phyloP scores from a whole-genome alignment of 2,329 filamentous ascomycete species.

The Tolypocladium sp. region DNA sequence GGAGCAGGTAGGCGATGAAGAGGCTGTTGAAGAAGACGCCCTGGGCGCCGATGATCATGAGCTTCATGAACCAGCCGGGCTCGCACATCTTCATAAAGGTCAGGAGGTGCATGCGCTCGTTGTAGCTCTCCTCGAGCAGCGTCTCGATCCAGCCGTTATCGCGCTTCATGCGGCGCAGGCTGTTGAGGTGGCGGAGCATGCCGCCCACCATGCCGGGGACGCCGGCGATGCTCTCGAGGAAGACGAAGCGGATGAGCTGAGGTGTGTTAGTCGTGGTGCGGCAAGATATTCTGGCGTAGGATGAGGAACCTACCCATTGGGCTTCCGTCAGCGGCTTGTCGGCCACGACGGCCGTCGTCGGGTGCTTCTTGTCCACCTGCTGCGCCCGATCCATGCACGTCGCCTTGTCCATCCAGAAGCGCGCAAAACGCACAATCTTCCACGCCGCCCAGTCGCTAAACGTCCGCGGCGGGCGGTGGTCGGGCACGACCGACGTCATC shows the following conservation, averaged over 20 bases:
- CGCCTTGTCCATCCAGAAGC: constrained; percentile 72
- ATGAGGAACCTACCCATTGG: constrained; percentile 54
- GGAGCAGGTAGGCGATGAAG: constrained; percentile 81
- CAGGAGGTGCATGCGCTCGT: constrained; percentile 87
- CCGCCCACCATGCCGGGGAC: constrained; percentile 96
- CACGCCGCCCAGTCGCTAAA: constrained; percentile 74
- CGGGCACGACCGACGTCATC: constrained; percentile 65
- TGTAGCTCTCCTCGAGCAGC: constrained; percentile 80
- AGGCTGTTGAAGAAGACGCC: constrained; percentile 95
- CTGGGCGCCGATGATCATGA: constrained; percentile 86
- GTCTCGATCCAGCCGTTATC: constrained; percentile 98
- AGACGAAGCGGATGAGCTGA: constrained; percentile 72
- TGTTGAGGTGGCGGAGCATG: constrained; percentile 83
- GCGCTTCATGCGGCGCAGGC: constrained; percentile 73
- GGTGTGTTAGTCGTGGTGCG: neutral
- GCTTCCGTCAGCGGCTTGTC: constrained; percentile 63
- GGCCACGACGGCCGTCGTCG: constrained; percentile 44
- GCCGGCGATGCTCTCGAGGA: constrained; percentile 88
- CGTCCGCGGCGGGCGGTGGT: constrained; percentile 65
- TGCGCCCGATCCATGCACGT: constrained; percentile 70
- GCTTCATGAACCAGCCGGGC: constrained; percentile 74
- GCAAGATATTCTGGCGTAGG: neutral
- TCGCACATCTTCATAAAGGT: constrained; percentile 85
- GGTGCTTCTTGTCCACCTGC: constrained; percentile 48
- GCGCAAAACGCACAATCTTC: constrained; percentile 62